Evolutionary conservation across 108 stramenopile genomes (phyloP), one percentile per base, ranked within the genome.

Genomic region (Heterococcus sp.): DNA sequence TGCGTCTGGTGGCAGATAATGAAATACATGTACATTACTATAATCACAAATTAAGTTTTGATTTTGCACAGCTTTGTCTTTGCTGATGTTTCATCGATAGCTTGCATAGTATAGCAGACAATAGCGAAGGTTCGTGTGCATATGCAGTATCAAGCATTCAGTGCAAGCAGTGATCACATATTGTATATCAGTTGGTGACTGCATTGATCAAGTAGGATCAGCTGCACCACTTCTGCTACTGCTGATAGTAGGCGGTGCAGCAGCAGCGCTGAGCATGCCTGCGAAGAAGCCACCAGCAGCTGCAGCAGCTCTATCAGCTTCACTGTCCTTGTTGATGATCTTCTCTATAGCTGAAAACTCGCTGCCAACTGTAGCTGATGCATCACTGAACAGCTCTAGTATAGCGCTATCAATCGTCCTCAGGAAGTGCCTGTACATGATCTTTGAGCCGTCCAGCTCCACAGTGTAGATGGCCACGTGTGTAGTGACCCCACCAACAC

Each of bases 371-470:
- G 14, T 14, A 8, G 46, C 46, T 21, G 46, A 32, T n/a, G 71
- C 34, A 26, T 68, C 68, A 0, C 65, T 73, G 29, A 86, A 89
- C 26, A 90, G 35, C 64, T 90, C 89, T 0, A 89, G 37, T 36
- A 90, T 79, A 35, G 68, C 36, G 5, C 89, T 88, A 65, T 88
- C 85, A 3, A 74, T 40, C 2, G 75, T 37, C 14, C 74, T 72
- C 33, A 90, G 40, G 70, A 90, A 90, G 35, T 89, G 88, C 26
- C 89, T 87, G 65, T 79, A 69, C 35, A 90, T 37, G 2, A 32
- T 82, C 28, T 71, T 68, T 14, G 26, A 65, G 2, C 71, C 85
- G 28, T 73, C 85, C 28, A 66, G 2, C 0, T 27, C 69, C 1
- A 65, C 32, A 8, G 86, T 68, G 76, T 86, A 77, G 73, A 90